Conservation (phyloP, 2,329 filamentous ascomycete genomes). For the Metarhizium anisopliae region DNA sequence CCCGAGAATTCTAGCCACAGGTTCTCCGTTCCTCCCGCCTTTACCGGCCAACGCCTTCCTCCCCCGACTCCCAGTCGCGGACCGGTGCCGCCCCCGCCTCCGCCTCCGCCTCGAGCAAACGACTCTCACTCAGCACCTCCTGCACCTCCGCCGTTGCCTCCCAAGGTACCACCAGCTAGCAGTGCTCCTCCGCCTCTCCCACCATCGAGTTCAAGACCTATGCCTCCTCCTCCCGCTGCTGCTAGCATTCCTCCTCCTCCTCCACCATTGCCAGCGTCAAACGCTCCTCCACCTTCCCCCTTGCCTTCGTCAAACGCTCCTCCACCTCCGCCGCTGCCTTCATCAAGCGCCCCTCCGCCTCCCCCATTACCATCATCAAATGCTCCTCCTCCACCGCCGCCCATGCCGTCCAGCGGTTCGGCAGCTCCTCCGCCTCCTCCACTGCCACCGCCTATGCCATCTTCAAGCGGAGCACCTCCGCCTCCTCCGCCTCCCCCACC, state of each 20-base stretch:
- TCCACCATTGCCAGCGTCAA: conserved; percentile 30
- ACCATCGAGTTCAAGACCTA: conserved; percentile 41
- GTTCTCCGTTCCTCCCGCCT: conserved; percentile 74
- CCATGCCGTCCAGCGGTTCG: conserved; percentile 22
- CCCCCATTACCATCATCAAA: conserved; percentile 45
- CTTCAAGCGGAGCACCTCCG: conserved; percentile 14
- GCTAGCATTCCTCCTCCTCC: conserved; percentile 34
- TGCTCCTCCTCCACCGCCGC: too few species aligned
- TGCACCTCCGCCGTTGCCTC: conserved; percentile 35
- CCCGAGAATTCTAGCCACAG: conserved; percentile 44
- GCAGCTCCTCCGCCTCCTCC: conserved; percentile 21
- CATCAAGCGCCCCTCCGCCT: conserved; percentile 29
- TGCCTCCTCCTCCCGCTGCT: conserved; percentile 41
- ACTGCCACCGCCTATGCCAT: conserved; percentile 26
- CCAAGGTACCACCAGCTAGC: conserved; percentile 36
- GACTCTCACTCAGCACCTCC: conserved; percentile 19
- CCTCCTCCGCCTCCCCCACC: conserved; percentile 40
- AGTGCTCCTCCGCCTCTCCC: conserved; percentile 40
- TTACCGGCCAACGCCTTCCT: conserved; percentile 59
- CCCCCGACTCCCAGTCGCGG: conserved; percentile 68
- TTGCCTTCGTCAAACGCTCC: conserved; percentile 19
- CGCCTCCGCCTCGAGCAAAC: conserved; percentile 44
- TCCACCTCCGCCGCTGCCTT: conserved; percentile 29
- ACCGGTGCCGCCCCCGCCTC: conserved; percentile 63
- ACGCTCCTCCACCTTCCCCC: conserved; percentile 28